Evolutionary conservation across 768 basidiomycete species (phyloP).

Genomic region (Russula brevipes): DNA sequence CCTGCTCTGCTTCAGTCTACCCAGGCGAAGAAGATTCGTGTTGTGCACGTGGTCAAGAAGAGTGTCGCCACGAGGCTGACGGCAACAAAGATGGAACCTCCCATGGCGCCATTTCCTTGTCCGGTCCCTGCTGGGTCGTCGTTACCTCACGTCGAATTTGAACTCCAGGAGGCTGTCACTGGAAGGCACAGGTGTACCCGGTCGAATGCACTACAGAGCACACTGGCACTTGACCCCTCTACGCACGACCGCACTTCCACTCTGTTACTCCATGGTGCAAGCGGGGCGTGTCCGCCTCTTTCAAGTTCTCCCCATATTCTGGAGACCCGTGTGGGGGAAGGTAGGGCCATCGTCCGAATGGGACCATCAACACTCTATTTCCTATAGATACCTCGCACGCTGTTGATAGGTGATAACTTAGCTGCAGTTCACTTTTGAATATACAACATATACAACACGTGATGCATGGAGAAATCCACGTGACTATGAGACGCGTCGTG

Average conservation of each 20-base stretch:
- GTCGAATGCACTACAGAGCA: background rate
- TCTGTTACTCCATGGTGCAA: background rate
- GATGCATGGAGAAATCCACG: background rate
- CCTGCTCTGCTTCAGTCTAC: slow-evolving; percentile 56
- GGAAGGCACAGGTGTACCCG: background rate
- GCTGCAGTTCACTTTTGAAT: background rate
- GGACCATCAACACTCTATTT: background rate
- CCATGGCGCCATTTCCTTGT: slow-evolving; percentile 24
- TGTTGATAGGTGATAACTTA: background rate
- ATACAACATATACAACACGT: background rate
- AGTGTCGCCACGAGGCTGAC: slow-evolving; percentile 58
- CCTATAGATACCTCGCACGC: background rate
- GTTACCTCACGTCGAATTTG: background rate
- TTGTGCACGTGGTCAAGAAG: slow-evolving; percentile 72
- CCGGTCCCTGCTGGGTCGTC: background rate
- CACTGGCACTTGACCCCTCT: background rate
- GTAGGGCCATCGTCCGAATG: background rate
- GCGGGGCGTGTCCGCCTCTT: background rate
- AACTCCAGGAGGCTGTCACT: background rate
- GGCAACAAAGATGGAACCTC: slow-evolving; percentile 55
- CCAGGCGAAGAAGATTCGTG: slow-evolving; percentile 59
- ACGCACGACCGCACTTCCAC: background rate
- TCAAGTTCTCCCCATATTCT: background rate
- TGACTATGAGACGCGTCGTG: slow-evolving; percentile 8
- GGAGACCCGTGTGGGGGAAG: too few species aligned